phyloP scores from a whole-genome alignment of 495 filamentous ascomycete genomes.

The Tetracladium setigerum region DNA sequence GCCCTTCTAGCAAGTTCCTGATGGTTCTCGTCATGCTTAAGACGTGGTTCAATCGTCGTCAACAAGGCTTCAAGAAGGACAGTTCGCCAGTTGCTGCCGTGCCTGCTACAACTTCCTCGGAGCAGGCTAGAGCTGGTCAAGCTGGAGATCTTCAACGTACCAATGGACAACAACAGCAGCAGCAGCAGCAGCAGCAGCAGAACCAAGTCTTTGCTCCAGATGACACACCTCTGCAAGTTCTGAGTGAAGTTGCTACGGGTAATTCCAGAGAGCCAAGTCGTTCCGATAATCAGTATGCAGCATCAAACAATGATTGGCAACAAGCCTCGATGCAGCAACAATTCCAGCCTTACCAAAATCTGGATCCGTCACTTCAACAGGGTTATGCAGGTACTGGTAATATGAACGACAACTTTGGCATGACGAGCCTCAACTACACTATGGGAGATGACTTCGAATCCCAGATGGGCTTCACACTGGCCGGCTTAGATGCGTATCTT shows the following conservation, averaged over 20 bases:
- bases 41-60: conserved; percentile 56
- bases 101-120: background rate
- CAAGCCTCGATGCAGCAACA: conserved; percentile 8
- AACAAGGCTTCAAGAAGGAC: background rate
- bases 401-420: conserved; percentile 21
- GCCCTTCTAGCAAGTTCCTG: conserved; percentile 69
- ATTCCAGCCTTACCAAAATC: background rate
- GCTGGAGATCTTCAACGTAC: background rate
- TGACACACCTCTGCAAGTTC: conserved; percentile 55
- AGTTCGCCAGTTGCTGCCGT: background rate
- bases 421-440: conserved; percentile 29
- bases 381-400: conserved; percentile 6
- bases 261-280: conserved; percentile 27
- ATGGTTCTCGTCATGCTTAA: conserved; percentile 67
- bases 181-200: conserved; percentile 19
- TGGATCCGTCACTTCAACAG: background rate
- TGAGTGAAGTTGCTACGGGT: conserved; percentile 61
- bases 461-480: conserved; percentile 43
- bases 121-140: background rate
- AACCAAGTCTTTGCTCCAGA: conserved; percentile 23
- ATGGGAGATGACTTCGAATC: conserved; percentile 40
- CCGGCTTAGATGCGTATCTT: conserved; percentile 20
- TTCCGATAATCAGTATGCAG: conserved; percentile 7
- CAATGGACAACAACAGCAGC: conserved; percentile 12
- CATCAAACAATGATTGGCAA: conserved; percentile 12